Evolutionary conservation across 208 protist genomes (phyloP).

Genomic region (Trypanosoma boissoni): DNA sequence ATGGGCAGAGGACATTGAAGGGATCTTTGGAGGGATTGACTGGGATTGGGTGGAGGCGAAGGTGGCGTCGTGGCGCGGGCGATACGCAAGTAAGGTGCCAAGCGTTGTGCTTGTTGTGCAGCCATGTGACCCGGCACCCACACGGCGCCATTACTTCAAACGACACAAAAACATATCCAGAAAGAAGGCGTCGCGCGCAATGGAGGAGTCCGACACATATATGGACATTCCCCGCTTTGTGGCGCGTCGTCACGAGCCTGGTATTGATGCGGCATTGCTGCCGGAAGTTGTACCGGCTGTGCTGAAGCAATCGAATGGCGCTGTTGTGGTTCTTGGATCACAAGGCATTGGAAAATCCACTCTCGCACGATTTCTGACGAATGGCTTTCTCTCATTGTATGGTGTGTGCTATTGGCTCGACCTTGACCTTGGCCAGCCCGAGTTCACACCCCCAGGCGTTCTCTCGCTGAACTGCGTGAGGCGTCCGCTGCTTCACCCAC

Average conservation of each 20-base stretch:
- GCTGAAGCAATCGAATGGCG: slow-evolving; percentile 28
- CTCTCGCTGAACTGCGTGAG: slow-evolving; percentile 56
- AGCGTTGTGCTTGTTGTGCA: slow-evolving; percentile 61
- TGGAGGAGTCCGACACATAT: slow-evolving; percentile 32
- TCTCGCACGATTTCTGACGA: slow-evolving; percentile 73
- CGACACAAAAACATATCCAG: slow-evolving; percentile 6
- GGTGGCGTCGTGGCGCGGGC: slow-evolving; percentile 40
- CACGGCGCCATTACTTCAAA: slow-evolving; percentile 22
- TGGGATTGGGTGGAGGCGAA: slow-evolving; percentile 77
- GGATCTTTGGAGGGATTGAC: slow-evolving; percentile 71
- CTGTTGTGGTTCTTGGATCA: slow-evolving; percentile 69
- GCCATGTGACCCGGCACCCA: slow-evolving; percentile 31
- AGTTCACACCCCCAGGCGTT: slow-evolving; percentile 79
- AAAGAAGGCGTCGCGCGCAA: background rate
- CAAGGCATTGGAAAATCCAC: slow-evolving; percentile 83
- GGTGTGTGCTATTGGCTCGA: slow-evolving; percentile 82
- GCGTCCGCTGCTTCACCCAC: slow-evolving; percentile 46
- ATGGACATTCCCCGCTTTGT: slow-evolving; percentile 72
- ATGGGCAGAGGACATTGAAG: slow-evolving; percentile 42
- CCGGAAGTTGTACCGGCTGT: slow-evolving; percentile 53
- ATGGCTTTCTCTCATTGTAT: slow-evolving; percentile 71
- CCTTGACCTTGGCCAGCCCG: slow-evolving; percentile 82
- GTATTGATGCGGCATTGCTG: slow-evolving; percentile 54
- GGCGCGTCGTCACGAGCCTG: slow-evolving; percentile 33
- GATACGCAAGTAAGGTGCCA: slow-evolving; percentile 35